These are phyloP conservation scores for Papiliotrema laurentii DNA, from an alignment of 1,284 basidiomycete genomes.

Conservation along the genomic window DNA sequence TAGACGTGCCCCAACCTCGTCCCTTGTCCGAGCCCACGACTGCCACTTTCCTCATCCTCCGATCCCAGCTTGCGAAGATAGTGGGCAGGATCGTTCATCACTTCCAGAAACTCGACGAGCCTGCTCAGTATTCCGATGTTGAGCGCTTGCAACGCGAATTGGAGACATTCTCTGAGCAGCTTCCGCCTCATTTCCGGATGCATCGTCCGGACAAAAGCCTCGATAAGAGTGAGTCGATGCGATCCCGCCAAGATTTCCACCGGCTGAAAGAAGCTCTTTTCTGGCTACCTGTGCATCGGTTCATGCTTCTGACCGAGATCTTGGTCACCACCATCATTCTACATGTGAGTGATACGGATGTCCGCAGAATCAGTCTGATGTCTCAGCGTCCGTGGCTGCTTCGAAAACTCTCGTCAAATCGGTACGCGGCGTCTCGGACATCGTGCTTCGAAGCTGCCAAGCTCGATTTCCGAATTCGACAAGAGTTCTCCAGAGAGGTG, in stretches of 20 bases:
- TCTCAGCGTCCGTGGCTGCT: conserved; percentile 44
- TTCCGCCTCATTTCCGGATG: conserved; percentile 62
- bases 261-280: conserved; percentile 16
- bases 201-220: conserved; percentile 69
- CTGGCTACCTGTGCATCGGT: conserved; percentile 44
- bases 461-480: conserved; percentile 44
- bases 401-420: conserved; percentile 37
- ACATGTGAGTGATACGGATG: conserved; percentile 28
- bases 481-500: conserved; percentile 38
- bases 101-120: conserved; percentile 82
- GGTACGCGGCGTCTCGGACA: conserved; percentile 39
- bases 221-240: conserved; percentile 54
- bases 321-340: conserved; percentile 47
- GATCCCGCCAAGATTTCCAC: too few relatives aligned
- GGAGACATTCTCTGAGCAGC: conserved; percentile 64
- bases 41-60: conserved; percentile 82
- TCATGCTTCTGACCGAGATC: conserved; percentile 45
- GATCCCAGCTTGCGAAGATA: conserved; percentile 74
- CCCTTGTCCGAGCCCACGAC: conserved; percentile 61
- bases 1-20: conserved; percentile 16
- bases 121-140: conserved; percentile 81
- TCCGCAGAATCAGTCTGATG: not conserved
- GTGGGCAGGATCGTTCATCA: conserved; percentile 92
- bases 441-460: conserved; percentile 47
- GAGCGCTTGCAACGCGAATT: conserved; percentile 78